These are phyloP conservation scores for Poa pratensis DNA, from an alignment of 176 grass and related monocot species.

Conservation along the genomic window DNA sequence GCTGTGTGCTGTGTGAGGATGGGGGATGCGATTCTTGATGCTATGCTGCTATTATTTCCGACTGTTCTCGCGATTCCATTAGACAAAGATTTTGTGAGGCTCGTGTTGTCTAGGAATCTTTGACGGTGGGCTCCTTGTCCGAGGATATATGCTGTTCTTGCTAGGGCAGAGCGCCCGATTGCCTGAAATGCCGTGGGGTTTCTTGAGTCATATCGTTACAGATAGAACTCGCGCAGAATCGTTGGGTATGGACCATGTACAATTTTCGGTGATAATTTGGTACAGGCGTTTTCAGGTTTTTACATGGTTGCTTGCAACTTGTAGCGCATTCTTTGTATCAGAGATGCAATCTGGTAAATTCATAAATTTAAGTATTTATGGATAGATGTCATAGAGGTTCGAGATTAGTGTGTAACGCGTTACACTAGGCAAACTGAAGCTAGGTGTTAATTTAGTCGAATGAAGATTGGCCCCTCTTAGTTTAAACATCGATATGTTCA, in stretches of 20 bases:
- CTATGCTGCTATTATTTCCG: background rate
- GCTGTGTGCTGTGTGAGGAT: background rate
- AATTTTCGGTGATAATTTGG: background rate
- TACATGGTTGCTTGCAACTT: background rate
- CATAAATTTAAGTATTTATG: background rate
- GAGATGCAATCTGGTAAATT: background rate
- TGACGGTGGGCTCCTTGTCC: too few relatives aligned
- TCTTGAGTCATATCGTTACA: constrained; percentile 8
- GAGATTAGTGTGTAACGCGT: background rate
- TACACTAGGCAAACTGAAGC: background rate
- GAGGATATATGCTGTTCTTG: background rate
- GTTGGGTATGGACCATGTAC: background rate
- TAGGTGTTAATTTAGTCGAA: background rate
- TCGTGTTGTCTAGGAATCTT: too few relatives aligned
- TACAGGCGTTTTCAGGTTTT: background rate
- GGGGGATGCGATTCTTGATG: background rate
- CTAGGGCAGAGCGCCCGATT: background rate
- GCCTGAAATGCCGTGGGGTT: background rate
- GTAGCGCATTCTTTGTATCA: background rate
- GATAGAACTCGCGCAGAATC: background rate
- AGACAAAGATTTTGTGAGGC: constrained; percentile 15
- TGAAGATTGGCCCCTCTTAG: background rate
- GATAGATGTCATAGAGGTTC: background rate
- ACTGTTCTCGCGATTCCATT: background rate
- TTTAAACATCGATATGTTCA: too few relatives aligned